These are phyloP conservation scores for Cucumis variabilis DNA, from an alignment of 331 rosid genomes.

Conservation along the genomic window DNA sequence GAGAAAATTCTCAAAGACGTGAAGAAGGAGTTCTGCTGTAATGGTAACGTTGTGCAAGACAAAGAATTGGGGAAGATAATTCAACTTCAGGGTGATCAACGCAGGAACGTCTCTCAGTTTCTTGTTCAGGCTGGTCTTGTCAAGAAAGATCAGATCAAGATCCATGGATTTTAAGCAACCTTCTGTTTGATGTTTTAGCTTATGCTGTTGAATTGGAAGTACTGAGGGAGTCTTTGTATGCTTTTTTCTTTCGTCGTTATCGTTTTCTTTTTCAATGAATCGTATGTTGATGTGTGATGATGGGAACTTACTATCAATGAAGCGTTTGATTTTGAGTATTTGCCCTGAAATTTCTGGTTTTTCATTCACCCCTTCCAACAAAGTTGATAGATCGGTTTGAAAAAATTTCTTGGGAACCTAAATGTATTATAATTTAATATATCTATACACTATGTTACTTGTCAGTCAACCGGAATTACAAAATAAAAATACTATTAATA, in stretches of 20 bases:
- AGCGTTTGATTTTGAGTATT: not conserved
- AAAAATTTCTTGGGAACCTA: too few species aligned
- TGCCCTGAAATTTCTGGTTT: not conserved
- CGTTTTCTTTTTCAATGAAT: not conserved
- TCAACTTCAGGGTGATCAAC: slow-evolving; percentile 39
- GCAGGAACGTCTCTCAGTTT: slow-evolving; percentile 38
- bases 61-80: slow-evolving; percentile 38
- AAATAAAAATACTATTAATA: too few species aligned
- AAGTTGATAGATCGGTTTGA: too few species aligned
- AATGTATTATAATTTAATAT: too few species aligned
- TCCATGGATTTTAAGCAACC: slow-evolving; percentile 30
- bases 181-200: not conserved
- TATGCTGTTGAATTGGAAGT: not conserved
- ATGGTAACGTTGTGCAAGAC: slow-evolving; percentile 37
- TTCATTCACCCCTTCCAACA: not conserved
- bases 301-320: not conserved
- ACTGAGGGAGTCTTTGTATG: not conserved
- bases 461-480: too few species aligned
- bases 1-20: slow-evolving; percentile 39
- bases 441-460: too few species aligned
- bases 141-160: slow-evolving; percentile 37
- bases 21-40: slow-evolving; percentile 35
- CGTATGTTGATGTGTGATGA: not conserved
- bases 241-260: not conserved
- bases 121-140: slow-evolving; percentile 37